phyloP scores from a whole-genome alignment of 805 yeast species.

The Zygosaccharomyces bisporus region DNA sequence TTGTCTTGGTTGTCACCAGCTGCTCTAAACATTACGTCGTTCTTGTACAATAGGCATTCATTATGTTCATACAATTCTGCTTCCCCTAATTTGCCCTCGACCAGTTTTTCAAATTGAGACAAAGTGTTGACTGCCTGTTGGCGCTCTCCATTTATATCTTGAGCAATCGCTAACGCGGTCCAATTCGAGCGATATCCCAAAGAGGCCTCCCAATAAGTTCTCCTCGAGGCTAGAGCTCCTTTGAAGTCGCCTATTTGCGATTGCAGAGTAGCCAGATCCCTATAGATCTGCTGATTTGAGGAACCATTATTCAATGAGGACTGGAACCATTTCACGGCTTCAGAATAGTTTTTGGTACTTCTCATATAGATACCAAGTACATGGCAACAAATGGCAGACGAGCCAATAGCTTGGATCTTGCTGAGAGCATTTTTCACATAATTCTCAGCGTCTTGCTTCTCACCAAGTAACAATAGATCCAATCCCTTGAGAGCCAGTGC shows the following conservation, averaged over 20 bases:
- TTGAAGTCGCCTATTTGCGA: slow-evolving; percentile 74
- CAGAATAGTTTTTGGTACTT: slow-evolving; percentile 60
- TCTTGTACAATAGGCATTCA: slow-evolving; percentile 74
- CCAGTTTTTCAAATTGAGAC: slow-evolving; percentile 68
- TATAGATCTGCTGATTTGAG: slow-evolving; percentile 68
- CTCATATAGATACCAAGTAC: slow-evolving; percentile 82
- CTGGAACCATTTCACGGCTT: slow-evolving; percentile 74
- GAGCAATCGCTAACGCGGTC: slow-evolving; percentile 85
- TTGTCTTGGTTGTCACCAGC: slow-evolving; percentile 46
- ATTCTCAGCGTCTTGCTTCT: slow-evolving; percentile 58
- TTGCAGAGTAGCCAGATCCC: slow-evolving; percentile 79
- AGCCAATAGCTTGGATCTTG: slow-evolving; percentile 44
- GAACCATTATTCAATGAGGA: slow-evolving; percentile 75
- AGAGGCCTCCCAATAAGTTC: slow-evolving; percentile 61
- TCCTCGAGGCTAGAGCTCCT: slow-evolving; percentile 59
- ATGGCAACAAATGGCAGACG: slow-evolving; percentile 73
- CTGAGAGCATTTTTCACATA: slow-evolving; percentile 58
- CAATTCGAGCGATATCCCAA: slow-evolving; percentile 87
- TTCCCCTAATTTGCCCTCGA: slow-evolving; percentile 63
- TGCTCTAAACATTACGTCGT: slow-evolving; percentile 55
- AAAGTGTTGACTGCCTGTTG: slow-evolving; percentile 68
- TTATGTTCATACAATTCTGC: slow-evolving; percentile 72
- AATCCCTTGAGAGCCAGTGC: slow-evolving; percentile 84
- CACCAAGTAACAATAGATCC: slow-evolving; percentile 52
- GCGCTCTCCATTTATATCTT: slow-evolving; percentile 66